phyloP scores from a whole-genome alignment of 768 basidiomycete species.

The Termitomyces sp. region DNA sequence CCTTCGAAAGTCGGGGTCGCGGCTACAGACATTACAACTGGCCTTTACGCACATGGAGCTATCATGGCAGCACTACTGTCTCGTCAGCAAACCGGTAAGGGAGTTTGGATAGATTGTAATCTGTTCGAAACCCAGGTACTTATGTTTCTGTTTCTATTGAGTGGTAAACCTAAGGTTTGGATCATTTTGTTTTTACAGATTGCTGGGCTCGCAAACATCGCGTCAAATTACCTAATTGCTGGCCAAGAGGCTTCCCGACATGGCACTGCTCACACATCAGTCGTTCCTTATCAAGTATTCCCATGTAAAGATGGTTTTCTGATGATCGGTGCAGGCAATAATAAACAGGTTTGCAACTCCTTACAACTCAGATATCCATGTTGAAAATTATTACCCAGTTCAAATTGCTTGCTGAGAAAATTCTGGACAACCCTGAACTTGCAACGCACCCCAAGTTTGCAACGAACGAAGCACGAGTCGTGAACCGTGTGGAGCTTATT shows the following conservation, averaged over 20 bases:
- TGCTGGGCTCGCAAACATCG: slow-evolving; percentile 88
- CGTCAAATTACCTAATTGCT: slow-evolving; percentile 88
- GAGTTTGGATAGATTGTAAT: slow-evolving; percentile 90
- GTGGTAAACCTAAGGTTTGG: not conserved
- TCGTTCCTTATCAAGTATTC: slow-evolving; percentile 92
- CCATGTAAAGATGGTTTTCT: slow-evolving; percentile 83
- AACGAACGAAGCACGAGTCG: slow-evolving; percentile 74
- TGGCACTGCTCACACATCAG: slow-evolving; percentile 92
- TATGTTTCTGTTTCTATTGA: not conserved
- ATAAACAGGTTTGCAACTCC: slow-evolving; percentile 59
- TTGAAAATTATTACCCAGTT: slow-evolving; percentile 45
- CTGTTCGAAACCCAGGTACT: slow-evolving; percentile 87
- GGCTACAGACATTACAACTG: slow-evolving; percentile 84
- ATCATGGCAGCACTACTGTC: slow-evolving; percentile 89
- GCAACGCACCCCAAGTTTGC: slow-evolving; percentile 59
- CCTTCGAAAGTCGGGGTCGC: slow-evolving; percentile 97
- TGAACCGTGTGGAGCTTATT: slow-evolving; percentile 68
- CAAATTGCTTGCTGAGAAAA: slow-evolving; percentile 55
- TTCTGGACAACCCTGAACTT: slow-evolving; percentile 62
- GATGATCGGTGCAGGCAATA: slow-evolving; percentile 93
- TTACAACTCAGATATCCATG: not conserved
- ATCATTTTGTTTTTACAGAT: slow-evolving; percentile 43
- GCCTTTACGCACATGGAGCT: slow-evolving; percentile 88
- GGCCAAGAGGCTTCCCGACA: slow-evolving; percentile 79
- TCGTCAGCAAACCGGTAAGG: slow-evolving; percentile 78